A percentile compares a stretch with the other conserved stretches of the same genome.
Conservation (phyloP, 768 basidiomycete species). For the Lentinula sp. region DNA sequence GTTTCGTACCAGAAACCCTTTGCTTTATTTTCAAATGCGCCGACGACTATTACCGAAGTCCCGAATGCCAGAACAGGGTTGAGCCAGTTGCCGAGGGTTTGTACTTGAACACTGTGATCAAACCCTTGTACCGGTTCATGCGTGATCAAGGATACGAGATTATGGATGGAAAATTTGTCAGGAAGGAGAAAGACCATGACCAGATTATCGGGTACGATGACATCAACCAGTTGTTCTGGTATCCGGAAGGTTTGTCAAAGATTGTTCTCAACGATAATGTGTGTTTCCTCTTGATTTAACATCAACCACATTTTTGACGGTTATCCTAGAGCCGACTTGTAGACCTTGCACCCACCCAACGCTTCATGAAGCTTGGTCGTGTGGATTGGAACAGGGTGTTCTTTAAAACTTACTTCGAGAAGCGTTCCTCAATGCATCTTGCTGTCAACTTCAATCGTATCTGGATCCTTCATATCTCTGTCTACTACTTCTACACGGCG, state of each 20-base stretch:
- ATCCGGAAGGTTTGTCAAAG: constrained; percentile 93
- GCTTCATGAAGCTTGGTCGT: constrained; percentile 87
- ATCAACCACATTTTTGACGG: constrained; percentile 4
- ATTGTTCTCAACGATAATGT: constrained; percentile 89
- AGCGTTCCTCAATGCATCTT: constrained; percentile 87
- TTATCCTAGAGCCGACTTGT: constrained; percentile 74
- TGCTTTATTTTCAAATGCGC: constrained; percentile 99
- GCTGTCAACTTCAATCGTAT: constrained; percentile 99
- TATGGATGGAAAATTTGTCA: constrained; percentile 89
- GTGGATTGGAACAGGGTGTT: constrained; percentile 94
- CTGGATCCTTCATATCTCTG: constrained; percentile 92
- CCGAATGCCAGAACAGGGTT: constrained; percentile 91
- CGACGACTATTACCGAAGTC: constrained; percentile 97
- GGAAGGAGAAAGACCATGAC: constrained; percentile 91
- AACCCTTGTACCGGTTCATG: constrained; percentile 93
- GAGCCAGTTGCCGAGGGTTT: constrained; percentile 94
- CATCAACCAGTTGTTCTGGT: constrained; percentile 99
- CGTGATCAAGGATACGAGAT: constrained; percentile 97
- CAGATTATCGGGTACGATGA: constrained; percentile 99
- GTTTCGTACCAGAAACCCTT: constrained; percentile 93
- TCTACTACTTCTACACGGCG: constrained; percentile 98
- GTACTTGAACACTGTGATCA: constrained; percentile 86
- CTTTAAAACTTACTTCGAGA: constrained; percentile 99
- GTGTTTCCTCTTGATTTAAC: constrained; percentile 16
- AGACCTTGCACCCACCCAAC: constrained; percentile 85